A percentile compares a stretch with the other conserved stretches of the same genome.
These are phyloP conservation scores for Suhomyces vadensis DNA, from an alignment of 805 yeast genomes.

Conservation along the genomic window DNA sequence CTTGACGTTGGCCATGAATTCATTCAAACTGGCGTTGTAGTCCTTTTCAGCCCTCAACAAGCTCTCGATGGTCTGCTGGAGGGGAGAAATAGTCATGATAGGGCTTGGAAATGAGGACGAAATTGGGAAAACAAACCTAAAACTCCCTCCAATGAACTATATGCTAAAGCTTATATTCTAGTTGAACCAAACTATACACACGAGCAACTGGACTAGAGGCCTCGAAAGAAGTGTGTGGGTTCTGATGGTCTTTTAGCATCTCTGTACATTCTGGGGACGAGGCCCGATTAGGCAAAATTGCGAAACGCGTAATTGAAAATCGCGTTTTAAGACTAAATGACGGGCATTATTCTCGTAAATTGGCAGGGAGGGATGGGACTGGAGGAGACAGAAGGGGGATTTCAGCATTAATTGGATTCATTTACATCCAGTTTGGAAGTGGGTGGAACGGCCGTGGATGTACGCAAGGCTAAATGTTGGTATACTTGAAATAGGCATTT, in stretches of 20 bases:
- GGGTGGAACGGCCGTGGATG: too few relatives aligned
- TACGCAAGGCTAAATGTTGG: too few relatives aligned
- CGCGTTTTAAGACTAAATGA: conserved; percentile 1
- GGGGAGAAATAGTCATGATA: background rate
- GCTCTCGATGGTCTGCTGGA: background rate
- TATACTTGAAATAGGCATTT: too few relatives aligned
- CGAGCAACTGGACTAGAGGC: too few relatives aligned
- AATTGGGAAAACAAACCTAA: too few relatives aligned
- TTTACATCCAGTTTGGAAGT: too few relatives aligned
- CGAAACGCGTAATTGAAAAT: background rate
- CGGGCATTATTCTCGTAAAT: background rate
- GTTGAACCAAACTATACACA: too few relatives aligned
- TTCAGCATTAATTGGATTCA: too few relatives aligned
- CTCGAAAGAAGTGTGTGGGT: conserved; percentile 3
- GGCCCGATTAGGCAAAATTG: conserved; percentile 7
- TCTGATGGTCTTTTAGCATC: background rate
- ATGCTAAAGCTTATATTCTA: too few relatives aligned
- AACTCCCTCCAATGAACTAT: too few relatives aligned
- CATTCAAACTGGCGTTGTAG: conserved; percentile 37
- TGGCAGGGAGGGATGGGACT: background rate
- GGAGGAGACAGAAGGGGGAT: too few relatives aligned
- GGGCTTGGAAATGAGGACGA: too few relatives aligned
- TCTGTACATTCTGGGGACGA: background rate
- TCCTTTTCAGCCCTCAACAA: conserved; percentile 20
- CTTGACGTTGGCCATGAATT: conserved; percentile 33